Base-by-base conservation (phyloP, 345 rosid species). In the Eucalyptus polybractea region DNA sequence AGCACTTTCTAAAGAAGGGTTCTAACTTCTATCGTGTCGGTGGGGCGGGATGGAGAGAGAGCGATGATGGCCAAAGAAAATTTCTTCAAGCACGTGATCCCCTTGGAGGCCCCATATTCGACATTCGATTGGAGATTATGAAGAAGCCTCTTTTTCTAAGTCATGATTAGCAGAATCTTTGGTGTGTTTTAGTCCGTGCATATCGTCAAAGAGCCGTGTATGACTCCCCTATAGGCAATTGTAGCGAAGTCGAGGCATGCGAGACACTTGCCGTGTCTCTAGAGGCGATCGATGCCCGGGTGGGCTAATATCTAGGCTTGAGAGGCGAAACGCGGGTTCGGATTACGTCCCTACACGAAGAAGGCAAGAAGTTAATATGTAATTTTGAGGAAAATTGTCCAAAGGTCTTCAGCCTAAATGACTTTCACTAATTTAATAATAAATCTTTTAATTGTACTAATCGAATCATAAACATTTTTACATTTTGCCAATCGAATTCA, bases 401-500 rank as follows among this genome's bases (percentile, higher is more conserved):
- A 3, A 10, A 24, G 3, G 29, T 56, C 29, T 56, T 9, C 0
- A 24, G 2, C 0, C 29, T 56, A 56, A 8, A 0, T 22, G 6
- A 24, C 0, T 56, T 56, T 56, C 6, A 56, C 3, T 0, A 2
- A 56, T 56, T 56, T 22, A 24, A 22, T 24, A 6, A 22, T 56
- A 4, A 24, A 56, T 0, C 0, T 56, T 9, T 56, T 10, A 22
- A 56, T 22, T 0, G 1, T 56, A 9, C 62, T 9, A 56, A 56
- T 56, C 2, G 3, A 56, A 22, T 56, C 6, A 1, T 56, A 56
- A 56, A 5, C 1, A 0, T 24, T 56, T 56, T 56, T 24, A 9
- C 1, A 10, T 56, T 22, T 56, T 56, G 3, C 0, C 0, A 22
- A 22, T 56, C 1, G 12, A 56, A 0, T 56, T 0, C 0, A 56